These are phyloP conservation scores for Talaromyces sp. DNA, from an alignment of 2,329 filamentous ascomycete genomes.

Conservation along the genomic window DNA sequence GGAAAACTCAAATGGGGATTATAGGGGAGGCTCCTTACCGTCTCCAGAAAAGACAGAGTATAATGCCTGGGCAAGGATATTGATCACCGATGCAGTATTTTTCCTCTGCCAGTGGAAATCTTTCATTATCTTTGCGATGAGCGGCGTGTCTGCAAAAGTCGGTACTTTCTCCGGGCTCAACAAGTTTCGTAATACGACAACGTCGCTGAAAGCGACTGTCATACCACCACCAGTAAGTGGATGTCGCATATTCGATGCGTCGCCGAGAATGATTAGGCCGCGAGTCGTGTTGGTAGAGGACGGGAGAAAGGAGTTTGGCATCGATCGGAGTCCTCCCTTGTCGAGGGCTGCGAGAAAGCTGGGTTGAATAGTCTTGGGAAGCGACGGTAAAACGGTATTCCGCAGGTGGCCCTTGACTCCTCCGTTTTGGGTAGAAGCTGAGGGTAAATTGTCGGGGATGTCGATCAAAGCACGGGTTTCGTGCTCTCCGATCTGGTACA, in stretches of 20 bases:
- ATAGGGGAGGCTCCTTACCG: slow-evolving; percentile 32
- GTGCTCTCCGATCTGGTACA: slow-evolving; percentile 95
- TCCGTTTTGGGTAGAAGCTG: slow-evolving; percentile 67
- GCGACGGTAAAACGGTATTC: slow-evolving; percentile 70
- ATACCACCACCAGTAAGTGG: slow-evolving; percentile 95
- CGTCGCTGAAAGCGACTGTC: slow-evolving; percentile 96
- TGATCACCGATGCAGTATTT: slow-evolving; percentile 77
- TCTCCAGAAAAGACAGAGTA: slow-evolving; percentile 89
- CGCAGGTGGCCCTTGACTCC: slow-evolving; percentile 80
- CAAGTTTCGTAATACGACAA: slow-evolving; percentile 68
- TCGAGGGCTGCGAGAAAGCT: slow-evolving; percentile 72
- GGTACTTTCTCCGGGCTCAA: slow-evolving; percentile 66
- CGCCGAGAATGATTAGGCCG: slow-evolving; percentile 77
- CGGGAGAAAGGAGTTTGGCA: slow-evolving; percentile 95
- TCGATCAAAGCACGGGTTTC: slow-evolving; percentile 90
- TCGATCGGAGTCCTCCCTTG: slow-evolving; percentile 72
- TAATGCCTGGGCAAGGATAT: slow-evolving; percentile 92
- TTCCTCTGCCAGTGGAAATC: slow-evolving; percentile 87
- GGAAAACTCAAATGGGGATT: background rate
- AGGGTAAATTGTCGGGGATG: slow-evolving; percentile 70
- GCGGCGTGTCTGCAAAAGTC: slow-evolving; percentile 60
- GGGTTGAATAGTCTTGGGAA: slow-evolving; percentile 68
- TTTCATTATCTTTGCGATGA: slow-evolving; percentile 64
- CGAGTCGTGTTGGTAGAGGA: slow-evolving; percentile 66
- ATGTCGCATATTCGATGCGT: slow-evolving; percentile 99